A percentile compares a stretch with the other conserved stretches of the same genome.
These are phyloP conservation scores for Microdochium trichocladiopsis DNA, from an alignment of 2,329 filamentous ascomycete genomes.

Conservation along the genomic window DNA sequence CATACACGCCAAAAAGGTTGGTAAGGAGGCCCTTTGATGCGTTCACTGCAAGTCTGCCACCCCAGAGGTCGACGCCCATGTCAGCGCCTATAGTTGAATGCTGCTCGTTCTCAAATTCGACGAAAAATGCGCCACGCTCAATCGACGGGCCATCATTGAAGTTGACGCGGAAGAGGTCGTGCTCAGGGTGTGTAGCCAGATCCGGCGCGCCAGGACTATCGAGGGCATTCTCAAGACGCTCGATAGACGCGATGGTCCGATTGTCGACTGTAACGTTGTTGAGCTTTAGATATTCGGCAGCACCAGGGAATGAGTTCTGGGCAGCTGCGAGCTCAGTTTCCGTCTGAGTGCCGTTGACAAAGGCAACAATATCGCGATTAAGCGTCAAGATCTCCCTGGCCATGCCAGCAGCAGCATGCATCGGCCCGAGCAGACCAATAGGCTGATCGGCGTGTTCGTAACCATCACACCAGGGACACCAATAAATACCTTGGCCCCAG, in stretches of 20 bases:
- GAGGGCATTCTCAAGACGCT: constrained; percentile 33
- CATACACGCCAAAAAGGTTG: constrained; percentile 47
- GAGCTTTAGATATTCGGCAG: constrained; percentile 38
- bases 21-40: constrained; percentile 35
- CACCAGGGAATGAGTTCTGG: constrained; percentile 32
- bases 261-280: constrained; percentile 50
- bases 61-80: constrained; percentile 37
- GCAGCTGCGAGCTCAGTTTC: constrained; percentile 28
- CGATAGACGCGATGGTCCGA: constrained; percentile 40
- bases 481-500: constrained; percentile 54
- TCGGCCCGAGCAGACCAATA: constrained; percentile 42
- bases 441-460: constrained; percentile 52
- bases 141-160: constrained; percentile 38
- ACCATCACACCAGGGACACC: constrained; percentile 61
- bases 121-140: constrained; percentile 43
- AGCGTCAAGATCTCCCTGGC: constrained; percentile 47
- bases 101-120: constrained; percentile 40
- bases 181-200: constrained; percentile 36
- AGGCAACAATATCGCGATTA: constrained; percentile 47
- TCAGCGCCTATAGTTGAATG: constrained; percentile 36
- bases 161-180: constrained; percentile 47
- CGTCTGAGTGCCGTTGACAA: constrained; percentile 54
- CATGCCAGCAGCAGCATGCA: constrained; percentile 33
- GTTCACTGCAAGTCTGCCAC: constrained; percentile 35
- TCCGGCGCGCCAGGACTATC: constrained; percentile 28